Base-by-base conservation (phyloP, 805 yeast species). In the Sugiyamaella valdiviana region DNA sequence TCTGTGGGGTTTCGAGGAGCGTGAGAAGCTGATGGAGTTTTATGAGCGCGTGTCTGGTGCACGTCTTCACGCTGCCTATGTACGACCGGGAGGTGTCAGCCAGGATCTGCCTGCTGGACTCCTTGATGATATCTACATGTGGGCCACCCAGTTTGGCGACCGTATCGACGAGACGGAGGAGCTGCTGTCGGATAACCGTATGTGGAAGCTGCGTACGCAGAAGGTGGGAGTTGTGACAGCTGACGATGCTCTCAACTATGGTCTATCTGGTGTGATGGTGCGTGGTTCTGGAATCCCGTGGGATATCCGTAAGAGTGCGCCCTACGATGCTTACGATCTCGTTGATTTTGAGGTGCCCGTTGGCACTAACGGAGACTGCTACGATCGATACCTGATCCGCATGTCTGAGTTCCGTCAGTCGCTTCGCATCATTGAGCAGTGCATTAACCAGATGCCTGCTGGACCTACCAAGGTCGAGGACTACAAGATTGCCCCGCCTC, bases 81-180 rank as follows among this genome's bases (percentile, higher is more conserved):
- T 85, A 53, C 79, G 95, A 72, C 95, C 95, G 48, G 95, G 95
- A 61, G 95, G 95, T 63, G 95, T 87, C 16, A 72, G 91, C 17
- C 95, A 84, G 69, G 95, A 87, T 70, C 68, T 87, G 52, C 95
- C 95, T 21, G 82, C 79, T 37, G 95, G 95, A 45, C 67, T 87
- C 62, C 76, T 87, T 60, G 95, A 87, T 67, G 95, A 87, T 65
- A 87, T 87, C 56, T 87, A 85, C 69, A 86, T 86, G 91, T 87
- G 95, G 95, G 95, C 95, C 49, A 87, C 95, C 20, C 95, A 87
- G 73, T 87, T 87, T 59, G 95, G 95, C 64, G 95, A 87, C 72
- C 80, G 95, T 72, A 70, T 87, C 57, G 95, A 87, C 67, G 95
- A 87, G 69, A 82, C 85, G 54, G 95, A 87, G 72, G 95, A 87